These are phyloP conservation scores for Epichloe coenophiala DNA, from an alignment of 2,329 filamentous ascomycete genomes.

Conservation along the genomic window DNA sequence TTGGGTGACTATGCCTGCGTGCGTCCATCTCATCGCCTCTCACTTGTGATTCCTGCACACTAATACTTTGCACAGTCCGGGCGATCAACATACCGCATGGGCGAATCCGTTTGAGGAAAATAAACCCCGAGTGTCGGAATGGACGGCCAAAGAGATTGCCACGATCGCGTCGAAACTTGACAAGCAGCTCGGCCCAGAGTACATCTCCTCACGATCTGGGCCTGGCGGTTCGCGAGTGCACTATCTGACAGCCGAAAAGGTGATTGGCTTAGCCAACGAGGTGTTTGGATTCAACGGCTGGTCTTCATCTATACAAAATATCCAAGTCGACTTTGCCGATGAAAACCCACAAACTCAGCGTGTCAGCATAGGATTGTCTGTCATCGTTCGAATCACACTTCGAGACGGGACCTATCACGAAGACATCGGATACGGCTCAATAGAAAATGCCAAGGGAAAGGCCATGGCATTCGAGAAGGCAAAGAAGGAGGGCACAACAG, in stretches of 20 bases:
- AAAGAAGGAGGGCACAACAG: slow-evolving; percentile 95
- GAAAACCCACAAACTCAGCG: slow-evolving; percentile 66
- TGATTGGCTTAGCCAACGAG: slow-evolving; percentile 87
- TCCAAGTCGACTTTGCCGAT: slow-evolving; percentile 91
- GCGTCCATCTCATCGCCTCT: slow-evolving; percentile 12
- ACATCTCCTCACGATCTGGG: slow-evolving; percentile 75
- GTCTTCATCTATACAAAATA: slow-evolving; percentile 90
- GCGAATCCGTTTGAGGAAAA: slow-evolving; percentile 72
- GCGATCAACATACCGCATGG: slow-evolving; percentile 46
- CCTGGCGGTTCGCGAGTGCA: slow-evolving; percentile 77
- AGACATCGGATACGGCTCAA: slow-evolving; percentile 92
- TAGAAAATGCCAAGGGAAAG: slow-evolving; percentile 92
- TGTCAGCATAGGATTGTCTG: slow-evolving; percentile 74
- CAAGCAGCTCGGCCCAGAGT: slow-evolving; percentile 90
- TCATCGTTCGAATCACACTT: slow-evolving; percentile 80
- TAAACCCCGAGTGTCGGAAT: slow-evolving; percentile 57
- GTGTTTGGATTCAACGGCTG: slow-evolving; percentile 96
- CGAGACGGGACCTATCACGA: slow-evolving; percentile 94
- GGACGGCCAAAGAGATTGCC: slow-evolving; percentile 81
- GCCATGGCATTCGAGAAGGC: slow-evolving; percentile 95
- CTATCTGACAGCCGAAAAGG: slow-evolving; percentile 93
- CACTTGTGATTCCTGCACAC: background rate
- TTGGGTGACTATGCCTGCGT: slow-evolving; percentile 29
- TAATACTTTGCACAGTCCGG: slow-evolving; percentile 36
- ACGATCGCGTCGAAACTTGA: slow-evolving; percentile 77